These are phyloP conservation scores for Ophiocordyceps camponoti-saundersi DNA, from an alignment of 2,329 filamentous ascomycete genomes.

Conservation along the genomic window DNA sequence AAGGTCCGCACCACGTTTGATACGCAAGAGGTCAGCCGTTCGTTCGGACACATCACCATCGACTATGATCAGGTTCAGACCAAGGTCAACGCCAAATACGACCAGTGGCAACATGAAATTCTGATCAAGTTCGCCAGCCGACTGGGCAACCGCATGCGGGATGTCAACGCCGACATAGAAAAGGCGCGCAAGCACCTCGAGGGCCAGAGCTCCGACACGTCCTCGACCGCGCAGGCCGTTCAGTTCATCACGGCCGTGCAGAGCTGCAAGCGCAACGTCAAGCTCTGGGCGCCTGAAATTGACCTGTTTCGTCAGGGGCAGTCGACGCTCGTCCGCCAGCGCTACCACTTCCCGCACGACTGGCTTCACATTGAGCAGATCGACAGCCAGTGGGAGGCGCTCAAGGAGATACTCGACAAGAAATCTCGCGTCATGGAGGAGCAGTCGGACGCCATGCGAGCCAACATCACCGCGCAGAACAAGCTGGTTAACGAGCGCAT, in stretches of 20 bases:
- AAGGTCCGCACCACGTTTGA: slow-evolving; percentile 95
- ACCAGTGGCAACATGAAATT: slow-evolving; percentile 98
- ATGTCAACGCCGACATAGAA: slow-evolving; percentile 82
- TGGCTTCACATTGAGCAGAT: slow-evolving; percentile 96
- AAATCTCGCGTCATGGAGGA: slow-evolving; percentile 94
- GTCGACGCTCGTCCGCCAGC: slow-evolving; percentile 75
- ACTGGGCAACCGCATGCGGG: slow-evolving; percentile 77
- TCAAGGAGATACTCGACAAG: slow-evolving; percentile 80
- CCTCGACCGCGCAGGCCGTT: slow-evolving; percentile 90
- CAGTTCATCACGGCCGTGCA: slow-evolving; percentile 98
- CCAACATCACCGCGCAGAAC: slow-evolving; percentile 90
- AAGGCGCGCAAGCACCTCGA: slow-evolving; percentile 83
- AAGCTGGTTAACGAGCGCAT: slow-evolving; percentile 83
- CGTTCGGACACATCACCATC: slow-evolving; percentile 86
- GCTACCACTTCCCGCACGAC: slow-evolving; percentile 83
- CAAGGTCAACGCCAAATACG: slow-evolving; percentile 97
- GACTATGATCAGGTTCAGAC: slow-evolving; percentile 98
- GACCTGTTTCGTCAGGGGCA: slow-evolving; percentile 93
- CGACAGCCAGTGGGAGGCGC: slow-evolving; percentile 83
- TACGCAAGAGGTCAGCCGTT: slow-evolving; percentile 81
- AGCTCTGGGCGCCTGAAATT: slow-evolving; percentile 87
- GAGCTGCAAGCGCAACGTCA: slow-evolving; percentile 85
- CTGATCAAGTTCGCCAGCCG: slow-evolving; percentile 82
- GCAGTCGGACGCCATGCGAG: slow-evolving; percentile 83
- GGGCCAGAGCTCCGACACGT: slow-evolving; percentile 78